These are phyloP conservation scores for Apophysomyces variabilis DNA, from an alignment of 371 early-diverging fungal species.

Conservation along the genomic window DNA sequence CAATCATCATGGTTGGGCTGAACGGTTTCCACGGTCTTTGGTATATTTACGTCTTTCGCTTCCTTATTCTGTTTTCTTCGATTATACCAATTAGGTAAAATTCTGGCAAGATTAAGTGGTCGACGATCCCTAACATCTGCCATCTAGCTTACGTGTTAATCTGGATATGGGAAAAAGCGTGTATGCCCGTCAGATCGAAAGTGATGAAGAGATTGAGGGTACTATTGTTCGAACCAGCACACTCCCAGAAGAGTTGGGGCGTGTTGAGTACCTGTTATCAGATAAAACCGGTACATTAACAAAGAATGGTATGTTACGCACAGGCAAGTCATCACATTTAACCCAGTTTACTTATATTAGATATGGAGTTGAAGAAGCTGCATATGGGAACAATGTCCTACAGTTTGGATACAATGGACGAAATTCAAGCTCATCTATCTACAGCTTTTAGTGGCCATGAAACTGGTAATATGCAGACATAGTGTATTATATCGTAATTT, in stretches of 20 bases:
- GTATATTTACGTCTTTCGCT: slow-evolving; percentile 93
- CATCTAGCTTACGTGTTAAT: slow-evolving; percentile 87
- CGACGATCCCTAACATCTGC: neutral
- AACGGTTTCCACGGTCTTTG: slow-evolving; percentile 90
- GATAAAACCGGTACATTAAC: slow-evolving; percentile 99
- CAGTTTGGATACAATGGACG: slow-evolving; percentile 88
- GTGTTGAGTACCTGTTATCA: slow-evolving; percentile 95
- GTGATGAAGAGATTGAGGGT: slow-evolving; percentile 80
- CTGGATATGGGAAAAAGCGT: slow-evolving; percentile 97
- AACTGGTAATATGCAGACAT: slow-evolving; percentile 8
- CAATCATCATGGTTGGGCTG: slow-evolving; percentile 88
- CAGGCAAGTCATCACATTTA: neutral
- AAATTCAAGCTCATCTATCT: slow-evolving; percentile 71
- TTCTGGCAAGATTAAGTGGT: neutral
- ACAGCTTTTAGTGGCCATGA: slow-evolving; percentile 57
- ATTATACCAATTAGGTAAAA: slow-evolving; percentile 95
- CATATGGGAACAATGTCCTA: slow-evolving; percentile 98
- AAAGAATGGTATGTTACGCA: slow-evolving; percentile 80
- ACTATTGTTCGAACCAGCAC: slow-evolving; percentile 95
- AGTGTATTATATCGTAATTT: neutral
- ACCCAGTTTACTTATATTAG: slow-evolving; percentile 39
- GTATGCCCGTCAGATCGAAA: slow-evolving; percentile 86
- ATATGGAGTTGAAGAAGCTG: slow-evolving; percentile 98
- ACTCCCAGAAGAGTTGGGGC: slow-evolving; percentile 99
- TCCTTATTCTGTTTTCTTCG: slow-evolving; percentile 96